Evolutionary conservation across 2,329 filamentous ascomycete species (phyloP).

Genomic region (Paecilomyces sp.): DNA sequence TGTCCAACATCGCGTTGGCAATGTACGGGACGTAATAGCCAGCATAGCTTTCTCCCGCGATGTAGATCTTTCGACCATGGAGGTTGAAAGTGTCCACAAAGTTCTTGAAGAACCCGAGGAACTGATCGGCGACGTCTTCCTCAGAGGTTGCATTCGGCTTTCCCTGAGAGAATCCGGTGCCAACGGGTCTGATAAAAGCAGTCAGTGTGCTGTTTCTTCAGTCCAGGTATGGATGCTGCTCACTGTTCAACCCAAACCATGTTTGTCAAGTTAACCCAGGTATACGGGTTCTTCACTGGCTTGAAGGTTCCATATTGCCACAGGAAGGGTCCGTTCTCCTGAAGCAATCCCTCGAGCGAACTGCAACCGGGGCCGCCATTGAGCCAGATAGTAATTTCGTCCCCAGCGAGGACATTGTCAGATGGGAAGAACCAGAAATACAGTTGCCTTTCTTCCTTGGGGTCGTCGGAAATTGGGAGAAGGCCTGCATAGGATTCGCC

Average conservation of each 20-base stretch:
- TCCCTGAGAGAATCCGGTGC: slow-evolving; percentile 63
- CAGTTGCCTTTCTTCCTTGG: slow-evolving; percentile 35
- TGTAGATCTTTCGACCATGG: slow-evolving; percentile 63
- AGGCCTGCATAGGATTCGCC: slow-evolving; percentile 45
- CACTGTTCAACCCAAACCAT: slow-evolving; percentile 68
- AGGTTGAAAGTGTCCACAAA: slow-evolving; percentile 64
- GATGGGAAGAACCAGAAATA: slow-evolving; percentile 46
- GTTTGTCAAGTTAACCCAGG: slow-evolving; percentile 71
- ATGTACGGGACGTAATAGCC: slow-evolving; percentile 69
- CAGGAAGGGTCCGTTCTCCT: slow-evolving; percentile 68
- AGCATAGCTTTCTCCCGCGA: slow-evolving; percentile 67
- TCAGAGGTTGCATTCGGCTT: slow-evolving; percentile 58
- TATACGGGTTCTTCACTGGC: slow-evolving; percentile 60
- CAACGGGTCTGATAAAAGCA: slow-evolving; percentile 34
- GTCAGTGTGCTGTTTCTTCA: background rate
- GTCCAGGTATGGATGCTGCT: slow-evolving; percentile 3
- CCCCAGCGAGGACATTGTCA: slow-evolving; percentile 33
- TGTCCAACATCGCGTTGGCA: slow-evolving; percentile 64
- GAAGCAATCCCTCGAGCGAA: slow-evolving; percentile 62
- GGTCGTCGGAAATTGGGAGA: slow-evolving; percentile 45
- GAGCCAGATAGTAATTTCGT: slow-evolving; percentile 37
- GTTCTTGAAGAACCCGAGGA: slow-evolving; percentile 73
- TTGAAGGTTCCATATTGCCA: slow-evolving; percentile 64
- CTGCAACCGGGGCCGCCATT: slow-evolving; percentile 52
- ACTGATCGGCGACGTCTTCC: slow-evolving; percentile 62